These are phyloP conservation scores for Colletotrichum spinosum DNA, from an alignment of 2,329 filamentous ascomycete species.

Conservation along the genomic window DNA sequence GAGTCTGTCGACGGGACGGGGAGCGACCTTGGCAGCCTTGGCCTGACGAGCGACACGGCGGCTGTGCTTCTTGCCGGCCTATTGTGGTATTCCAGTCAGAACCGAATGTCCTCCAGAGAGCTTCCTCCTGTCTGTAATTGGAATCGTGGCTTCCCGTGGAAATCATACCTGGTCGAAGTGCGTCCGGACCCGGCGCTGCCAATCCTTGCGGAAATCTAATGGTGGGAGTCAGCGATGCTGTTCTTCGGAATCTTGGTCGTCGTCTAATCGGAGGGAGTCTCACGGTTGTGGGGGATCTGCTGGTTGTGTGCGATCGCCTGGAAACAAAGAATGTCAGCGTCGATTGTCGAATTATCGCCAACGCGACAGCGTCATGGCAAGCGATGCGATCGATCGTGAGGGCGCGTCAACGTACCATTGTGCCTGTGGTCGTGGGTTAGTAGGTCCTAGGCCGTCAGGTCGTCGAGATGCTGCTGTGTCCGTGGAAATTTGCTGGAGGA, in stretches of 20 bases:
- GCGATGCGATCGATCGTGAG: conserved; percentile 13
- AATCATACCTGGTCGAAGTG: conserved; percentile 98
- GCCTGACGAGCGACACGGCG: conserved; percentile 90
- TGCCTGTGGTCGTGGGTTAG: conserved; percentile 53
- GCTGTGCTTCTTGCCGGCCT: conserved; percentile 97
- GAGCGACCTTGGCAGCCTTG: conserved; percentile 95
- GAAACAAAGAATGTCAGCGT: conserved; percentile 31
- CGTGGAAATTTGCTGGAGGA: conserved; percentile 44
- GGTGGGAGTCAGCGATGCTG: conserved; percentile 52
- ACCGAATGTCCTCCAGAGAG: conserved; percentile 37
- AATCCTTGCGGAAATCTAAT: conserved; percentile 99
- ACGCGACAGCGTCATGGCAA: background rate
- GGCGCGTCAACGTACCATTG: conserved; percentile 58
- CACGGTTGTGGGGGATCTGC: conserved; percentile 96
- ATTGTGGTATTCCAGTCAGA: conserved; percentile 40
- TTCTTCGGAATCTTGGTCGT: conserved; percentile 42
- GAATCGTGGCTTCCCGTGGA: background rate
- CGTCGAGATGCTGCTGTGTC: conserved; percentile 36
- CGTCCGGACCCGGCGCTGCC: conserved; percentile 98
- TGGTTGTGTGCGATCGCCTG: conserved; percentile 99
- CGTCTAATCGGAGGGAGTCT: conserved; percentile 51
- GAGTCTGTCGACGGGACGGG: conserved; percentile 96
- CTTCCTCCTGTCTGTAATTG: conserved; percentile 40
- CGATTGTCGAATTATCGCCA: conserved; percentile 17
- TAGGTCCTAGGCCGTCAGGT: conserved; percentile 32